phyloP scores from a whole-genome alignment of 2,329 filamentous ascomycete species.

The Cordyceps javanica region DNA sequence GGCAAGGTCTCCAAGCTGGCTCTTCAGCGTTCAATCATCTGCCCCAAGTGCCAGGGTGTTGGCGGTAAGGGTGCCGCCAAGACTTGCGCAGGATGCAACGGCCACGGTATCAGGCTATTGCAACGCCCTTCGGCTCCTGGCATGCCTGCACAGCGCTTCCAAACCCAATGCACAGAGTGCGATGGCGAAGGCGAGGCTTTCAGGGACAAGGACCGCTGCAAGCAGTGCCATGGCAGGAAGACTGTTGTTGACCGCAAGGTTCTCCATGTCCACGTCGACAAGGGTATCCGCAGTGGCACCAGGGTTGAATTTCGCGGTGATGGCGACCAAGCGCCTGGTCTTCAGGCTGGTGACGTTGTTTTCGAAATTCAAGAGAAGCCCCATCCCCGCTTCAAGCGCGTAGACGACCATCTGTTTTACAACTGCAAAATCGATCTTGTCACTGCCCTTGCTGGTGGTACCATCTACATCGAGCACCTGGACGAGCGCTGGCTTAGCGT shows the following conservation, averaged over 20 bases:
- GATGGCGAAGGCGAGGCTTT: slow-evolving; percentile 96
- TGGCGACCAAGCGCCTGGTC: slow-evolving; percentile 90
- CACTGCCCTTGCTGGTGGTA: slow-evolving; percentile 87
- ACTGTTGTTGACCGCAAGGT: slow-evolving; percentile 96
- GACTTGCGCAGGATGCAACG: slow-evolving; percentile 84
- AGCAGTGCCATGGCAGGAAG: slow-evolving; percentile 95
- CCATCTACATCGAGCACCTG: slow-evolving; percentile 89
- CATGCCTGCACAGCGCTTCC: slow-evolving; percentile 99
- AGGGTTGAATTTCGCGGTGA: slow-evolving; percentile 97
- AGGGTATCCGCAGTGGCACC: slow-evolving; percentile 85
- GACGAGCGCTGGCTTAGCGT: slow-evolving; percentile 96
- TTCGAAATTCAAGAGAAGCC: slow-evolving; percentile 99
- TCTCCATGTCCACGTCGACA: slow-evolving; percentile 94
- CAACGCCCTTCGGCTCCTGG: slow-evolving; percentile 99
- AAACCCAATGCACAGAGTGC: slow-evolving; percentile 97
- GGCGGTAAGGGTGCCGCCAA: slow-evolving; percentile 98
- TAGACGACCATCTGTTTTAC: slow-evolving; percentile 93
- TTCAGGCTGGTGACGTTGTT: slow-evolving; percentile 90
- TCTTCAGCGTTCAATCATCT: slow-evolving; percentile 95
- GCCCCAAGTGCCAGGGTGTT: slow-evolving; percentile 85
- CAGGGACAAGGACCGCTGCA: slow-evolving; percentile 96
- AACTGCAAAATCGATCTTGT: slow-evolving; percentile 93
- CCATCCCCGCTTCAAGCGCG: slow-evolving; percentile 90
- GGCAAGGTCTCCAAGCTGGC: slow-evolving; percentile 97
- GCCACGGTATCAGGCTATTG: slow-evolving; percentile 98